Evolutionary conservation across 106 monocot genomes (phyloP).

Genomic region (Posidonia australis): DNA sequence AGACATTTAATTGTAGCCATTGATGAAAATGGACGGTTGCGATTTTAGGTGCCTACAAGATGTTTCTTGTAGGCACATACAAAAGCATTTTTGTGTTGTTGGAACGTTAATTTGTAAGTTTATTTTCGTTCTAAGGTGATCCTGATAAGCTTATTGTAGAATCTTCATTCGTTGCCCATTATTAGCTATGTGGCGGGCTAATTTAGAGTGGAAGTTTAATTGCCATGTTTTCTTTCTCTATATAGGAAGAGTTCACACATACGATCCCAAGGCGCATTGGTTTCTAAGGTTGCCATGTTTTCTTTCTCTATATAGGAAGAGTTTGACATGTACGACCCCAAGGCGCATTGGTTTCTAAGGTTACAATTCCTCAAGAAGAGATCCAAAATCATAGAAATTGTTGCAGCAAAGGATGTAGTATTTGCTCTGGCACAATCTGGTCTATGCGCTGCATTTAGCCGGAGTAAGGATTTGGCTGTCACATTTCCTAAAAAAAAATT

Average conservation of each 20-base stretch:
- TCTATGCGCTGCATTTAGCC: constrained; percentile 73
- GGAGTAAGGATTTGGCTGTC: constrained; percentile 31
- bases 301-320: constrained; percentile 47
- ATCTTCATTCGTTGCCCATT: too few species aligned
- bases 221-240: not conserved
- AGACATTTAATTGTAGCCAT: too few species aligned
- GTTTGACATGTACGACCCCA: constrained; percentile 84
- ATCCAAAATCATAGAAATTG: constrained; percentile 83
- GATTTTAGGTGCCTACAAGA: too few species aligned
- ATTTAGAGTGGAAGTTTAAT: too few species aligned
- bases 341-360: constrained; percentile 57
- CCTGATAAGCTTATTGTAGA: too few species aligned
- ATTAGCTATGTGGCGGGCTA: too few species aligned
- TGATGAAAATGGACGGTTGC: too few species aligned
- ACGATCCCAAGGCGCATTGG: constrained; percentile 66
- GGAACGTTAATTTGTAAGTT: too few species aligned
- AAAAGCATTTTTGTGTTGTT: too few species aligned
- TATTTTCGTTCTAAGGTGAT: too few species aligned
- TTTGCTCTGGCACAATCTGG: constrained; percentile 86
- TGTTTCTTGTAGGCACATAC: too few species aligned
- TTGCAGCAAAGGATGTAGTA: constrained; percentile 81
- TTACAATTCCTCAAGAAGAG: constrained; percentile 73
- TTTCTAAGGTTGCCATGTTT: constrained; percentile 42
- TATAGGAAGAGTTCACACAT: constrained; percentile 92
- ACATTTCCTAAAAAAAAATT: not conserved